phyloP scores from a whole-genome alignment of 495 filamentous ascomycete species.

The Lophiotrema nucula region DNA sequence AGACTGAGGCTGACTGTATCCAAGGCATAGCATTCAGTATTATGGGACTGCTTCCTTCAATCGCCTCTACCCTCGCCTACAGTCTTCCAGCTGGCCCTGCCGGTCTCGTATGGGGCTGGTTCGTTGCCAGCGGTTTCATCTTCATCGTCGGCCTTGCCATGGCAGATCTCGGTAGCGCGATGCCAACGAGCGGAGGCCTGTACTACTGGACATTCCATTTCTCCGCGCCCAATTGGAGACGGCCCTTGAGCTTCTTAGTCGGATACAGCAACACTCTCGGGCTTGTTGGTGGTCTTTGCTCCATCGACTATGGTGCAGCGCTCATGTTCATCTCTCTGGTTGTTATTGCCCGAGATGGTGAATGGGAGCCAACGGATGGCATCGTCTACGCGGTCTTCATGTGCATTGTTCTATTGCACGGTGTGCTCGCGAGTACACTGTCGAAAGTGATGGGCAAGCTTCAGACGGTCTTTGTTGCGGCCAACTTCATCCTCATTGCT shows the following conservation, averaged over 20 bases:
- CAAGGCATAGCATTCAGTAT: constrained; percentile 66
- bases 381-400: constrained; percentile 64
- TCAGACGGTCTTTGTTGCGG: constrained; percentile 61
- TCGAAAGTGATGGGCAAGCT: constrained; percentile 65
- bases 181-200: constrained; percentile 68
- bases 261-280: constrained; percentile 72
- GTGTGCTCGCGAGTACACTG: constrained; percentile 54
- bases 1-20: no score
- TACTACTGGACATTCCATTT: constrained; percentile 76
- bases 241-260: constrained; percentile 65
- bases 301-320: constrained; percentile 44
- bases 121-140: constrained; percentile 60
- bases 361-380: constrained; percentile 59
- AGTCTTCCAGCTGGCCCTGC: constrained; percentile 66
- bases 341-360: constrained; percentile 63
- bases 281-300: constrained; percentile 58
- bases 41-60: constrained; percentile 70
- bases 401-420: constrained; percentile 57
- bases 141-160: constrained; percentile 67
- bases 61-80: constrained; percentile 64
- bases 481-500: constrained; percentile 63
- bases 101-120: constrained; percentile 73
- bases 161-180: constrained; percentile 66
- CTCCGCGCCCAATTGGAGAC: constrained; percentile 56
- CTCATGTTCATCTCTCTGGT: constrained; percentile 48